phyloP scores from a whole-genome alignment of 208 protist genomes.

The Vickermania spadyakhi region DNA sequence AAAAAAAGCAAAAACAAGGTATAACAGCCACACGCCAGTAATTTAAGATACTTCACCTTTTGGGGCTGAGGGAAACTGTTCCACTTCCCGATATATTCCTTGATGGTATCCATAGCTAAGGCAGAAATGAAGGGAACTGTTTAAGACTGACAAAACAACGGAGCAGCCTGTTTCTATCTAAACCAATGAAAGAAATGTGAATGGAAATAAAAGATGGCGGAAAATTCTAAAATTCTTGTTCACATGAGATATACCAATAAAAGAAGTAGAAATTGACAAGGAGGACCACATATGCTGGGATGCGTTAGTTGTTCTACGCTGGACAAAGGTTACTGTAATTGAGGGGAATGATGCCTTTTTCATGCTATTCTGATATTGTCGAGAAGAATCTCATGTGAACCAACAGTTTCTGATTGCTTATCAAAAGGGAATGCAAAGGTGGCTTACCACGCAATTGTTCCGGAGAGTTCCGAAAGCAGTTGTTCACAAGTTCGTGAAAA shows the following conservation, averaged over 20 bases:
- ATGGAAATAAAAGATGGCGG: too few species aligned
- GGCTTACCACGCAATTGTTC: slow-evolving; percentile 19
- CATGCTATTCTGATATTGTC: slow-evolving; percentile 6
- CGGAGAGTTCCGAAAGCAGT: slow-evolving; percentile 13
- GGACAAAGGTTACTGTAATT: too few species aligned
- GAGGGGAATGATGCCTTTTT: too few species aligned
- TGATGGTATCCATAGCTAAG: slow-evolving; percentile 47
- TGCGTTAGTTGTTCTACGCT: too few species aligned
- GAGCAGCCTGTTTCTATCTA: too few species aligned
- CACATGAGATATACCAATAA: too few species aligned
- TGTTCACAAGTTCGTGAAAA: slow-evolving; percentile 39
- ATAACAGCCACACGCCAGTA: slow-evolving; percentile 44
- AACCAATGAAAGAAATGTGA: too few species aligned
- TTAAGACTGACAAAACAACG: too few species aligned
- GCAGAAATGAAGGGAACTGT: too few species aligned
- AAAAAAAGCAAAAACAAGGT: slow-evolving; percentile 54
- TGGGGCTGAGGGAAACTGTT: slow-evolving; percentile 41
- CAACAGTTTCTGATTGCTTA: slow-evolving; percentile 69
- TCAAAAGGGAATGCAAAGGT: slow-evolving; percentile 38
- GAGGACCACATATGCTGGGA: too few species aligned
- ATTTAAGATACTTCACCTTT: slow-evolving; percentile 51
- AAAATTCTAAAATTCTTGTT: too few species aligned
- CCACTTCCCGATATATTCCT: slow-evolving; percentile 30
- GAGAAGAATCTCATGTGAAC: slow-evolving; percentile 76
- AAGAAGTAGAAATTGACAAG: too few species aligned